Percentiles rank a stretch among this genome's conserved stretches.
Conservation (phyloP, 495 filamentous ascomycete species). For the Neurospora tetraspora region DNA sequence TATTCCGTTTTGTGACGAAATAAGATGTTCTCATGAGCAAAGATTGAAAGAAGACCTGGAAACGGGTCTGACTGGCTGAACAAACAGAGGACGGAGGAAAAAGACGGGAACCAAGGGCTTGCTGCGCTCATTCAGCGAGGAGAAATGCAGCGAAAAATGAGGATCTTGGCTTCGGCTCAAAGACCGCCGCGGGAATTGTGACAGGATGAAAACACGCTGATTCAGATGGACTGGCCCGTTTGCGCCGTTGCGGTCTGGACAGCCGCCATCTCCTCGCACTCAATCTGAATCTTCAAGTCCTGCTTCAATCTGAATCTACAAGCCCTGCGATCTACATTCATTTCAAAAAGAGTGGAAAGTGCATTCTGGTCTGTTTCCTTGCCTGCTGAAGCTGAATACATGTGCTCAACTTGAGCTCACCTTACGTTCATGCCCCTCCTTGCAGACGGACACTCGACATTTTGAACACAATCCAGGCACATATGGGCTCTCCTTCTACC, state of each 20-base stretch:
- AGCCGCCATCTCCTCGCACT: neutral
- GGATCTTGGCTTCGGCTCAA: neutral
- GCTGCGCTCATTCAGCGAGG: neutral
- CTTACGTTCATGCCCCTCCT: neutral
- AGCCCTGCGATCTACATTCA: too few relatives aligned
- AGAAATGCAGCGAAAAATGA: neutral
- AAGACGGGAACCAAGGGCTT: neutral
- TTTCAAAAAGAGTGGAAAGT: too few relatives aligned
- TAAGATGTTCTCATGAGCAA: neutral
- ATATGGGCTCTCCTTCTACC: fast-evolving
- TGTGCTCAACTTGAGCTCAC: neutral
- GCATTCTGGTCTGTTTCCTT: neutral
- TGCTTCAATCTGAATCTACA: too few relatives aligned
- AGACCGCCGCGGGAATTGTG: neutral
- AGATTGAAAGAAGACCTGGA: neutral
- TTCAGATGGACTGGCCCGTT: neutral
- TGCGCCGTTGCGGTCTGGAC: neutral
- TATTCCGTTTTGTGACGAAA: neutral
- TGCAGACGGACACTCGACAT: neutral
- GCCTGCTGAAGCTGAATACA: neutral
- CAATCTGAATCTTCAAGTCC: neutral
- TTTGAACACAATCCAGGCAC: neutral
- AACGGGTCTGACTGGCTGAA: neutral
- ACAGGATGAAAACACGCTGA: neutral
- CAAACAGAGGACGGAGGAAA: neutral